These are phyloP conservation scores for Lentinula guzmanii DNA, from an alignment of 768 basidiomycete genomes.

Conservation along the genomic window DNA sequence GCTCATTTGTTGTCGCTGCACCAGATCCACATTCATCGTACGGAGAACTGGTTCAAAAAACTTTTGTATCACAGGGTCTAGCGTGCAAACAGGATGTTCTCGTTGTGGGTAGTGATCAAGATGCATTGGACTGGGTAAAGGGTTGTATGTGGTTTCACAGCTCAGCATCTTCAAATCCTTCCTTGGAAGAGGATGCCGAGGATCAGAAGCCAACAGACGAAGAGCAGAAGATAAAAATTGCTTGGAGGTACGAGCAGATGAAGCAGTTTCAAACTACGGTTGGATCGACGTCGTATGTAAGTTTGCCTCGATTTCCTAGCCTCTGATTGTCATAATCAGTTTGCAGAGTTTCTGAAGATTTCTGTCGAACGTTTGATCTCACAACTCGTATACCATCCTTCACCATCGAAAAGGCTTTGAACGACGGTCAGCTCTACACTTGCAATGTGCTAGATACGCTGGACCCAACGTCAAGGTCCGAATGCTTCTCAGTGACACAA, in stretches of 20 bases:
- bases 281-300: slow-evolving; percentile 37
- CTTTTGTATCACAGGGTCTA: slow-evolving; percentile 87
- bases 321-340: not conserved
- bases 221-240: slow-evolving; percentile 80
- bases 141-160: slow-evolving; percentile 78
- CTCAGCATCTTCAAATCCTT: not conserved
- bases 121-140: slow-evolving; percentile 50
- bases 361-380: slow-evolving; percentile 70
- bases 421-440: slow-evolving; percentile 30
- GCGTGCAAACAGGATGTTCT: slow-evolving; percentile 62
- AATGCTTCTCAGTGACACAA: slow-evolving; percentile 10
- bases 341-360: slow-evolving; percentile 48
- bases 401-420: slow-evolving; percentile 37
- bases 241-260: slow-evolving; percentile 96
- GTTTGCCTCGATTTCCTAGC: slow-evolving; percentile 10
- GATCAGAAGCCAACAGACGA: slow-evolving; percentile 31
- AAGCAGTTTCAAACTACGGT: slow-evolving; percentile 89
- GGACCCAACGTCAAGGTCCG: not conserved
- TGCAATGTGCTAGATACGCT: slow-evolving; percentile 12
- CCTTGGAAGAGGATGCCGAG: slow-evolving; percentile 23
- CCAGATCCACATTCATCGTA: slow-evolving; percentile 86
- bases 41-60: slow-evolving; percentile 78
- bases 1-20: slow-evolving; percentile 65
- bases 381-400: slow-evolving; percentile 51
- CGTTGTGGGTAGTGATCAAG: slow-evolving; percentile 46